These are phyloP conservation scores for Paracoccidioides lutzii DNA, from an alignment of 2,329 filamentous ascomycete genomes.

Conservation along the genomic window DNA sequence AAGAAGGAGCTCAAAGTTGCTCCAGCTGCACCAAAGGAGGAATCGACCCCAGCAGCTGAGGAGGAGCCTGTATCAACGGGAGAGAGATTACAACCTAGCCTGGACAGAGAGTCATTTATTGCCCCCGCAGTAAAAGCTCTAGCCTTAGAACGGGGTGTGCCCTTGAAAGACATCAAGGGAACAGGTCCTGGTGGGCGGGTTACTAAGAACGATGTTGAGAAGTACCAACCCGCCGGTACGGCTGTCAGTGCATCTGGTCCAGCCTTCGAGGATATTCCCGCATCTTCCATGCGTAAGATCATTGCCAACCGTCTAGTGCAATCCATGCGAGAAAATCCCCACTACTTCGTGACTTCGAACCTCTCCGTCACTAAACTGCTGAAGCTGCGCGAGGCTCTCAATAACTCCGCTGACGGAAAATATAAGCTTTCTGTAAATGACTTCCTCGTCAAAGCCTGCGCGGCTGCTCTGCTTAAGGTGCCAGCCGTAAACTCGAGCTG, in stretches of 20 bases:
- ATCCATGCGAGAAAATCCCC: constrained; percentile 86
- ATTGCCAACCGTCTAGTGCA: constrained; percentile 84
- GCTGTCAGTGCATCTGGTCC: constrained; percentile 45
- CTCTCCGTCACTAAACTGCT: constrained; percentile 90
- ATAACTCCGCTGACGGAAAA: constrained; percentile 73
- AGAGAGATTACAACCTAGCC: constrained; percentile 66
- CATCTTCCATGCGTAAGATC: constrained; percentile 92
- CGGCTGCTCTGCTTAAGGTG: constrained; percentile 79
- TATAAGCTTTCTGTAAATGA: constrained; percentile 99
- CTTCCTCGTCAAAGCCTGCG: constrained; percentile 95
- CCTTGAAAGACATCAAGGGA: constrained; percentile 68
- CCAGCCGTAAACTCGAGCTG: constrained; percentile 93
- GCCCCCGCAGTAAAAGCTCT: constrained; percentile 64
- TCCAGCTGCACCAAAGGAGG: constrained; percentile 52
- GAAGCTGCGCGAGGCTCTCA: constrained; percentile 89
- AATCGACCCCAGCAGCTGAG: constrained; percentile 30
- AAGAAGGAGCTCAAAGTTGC: constrained; percentile 34
- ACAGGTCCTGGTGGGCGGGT: constrained; percentile 75
- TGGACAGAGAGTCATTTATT: constrained; percentile 69
- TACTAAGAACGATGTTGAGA: constrained; percentile 87
- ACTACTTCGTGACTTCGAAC: constrained; percentile 89
- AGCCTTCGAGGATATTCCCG: constrained; percentile 69
- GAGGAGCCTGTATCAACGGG: constrained; percentile 52
- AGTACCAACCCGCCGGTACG: constrained; percentile 49
- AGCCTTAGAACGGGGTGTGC: constrained; percentile 72